phyloP scores from a whole-genome alignment of 2,329 filamentous ascomycete species.

The Trichoderma breve region DNA sequence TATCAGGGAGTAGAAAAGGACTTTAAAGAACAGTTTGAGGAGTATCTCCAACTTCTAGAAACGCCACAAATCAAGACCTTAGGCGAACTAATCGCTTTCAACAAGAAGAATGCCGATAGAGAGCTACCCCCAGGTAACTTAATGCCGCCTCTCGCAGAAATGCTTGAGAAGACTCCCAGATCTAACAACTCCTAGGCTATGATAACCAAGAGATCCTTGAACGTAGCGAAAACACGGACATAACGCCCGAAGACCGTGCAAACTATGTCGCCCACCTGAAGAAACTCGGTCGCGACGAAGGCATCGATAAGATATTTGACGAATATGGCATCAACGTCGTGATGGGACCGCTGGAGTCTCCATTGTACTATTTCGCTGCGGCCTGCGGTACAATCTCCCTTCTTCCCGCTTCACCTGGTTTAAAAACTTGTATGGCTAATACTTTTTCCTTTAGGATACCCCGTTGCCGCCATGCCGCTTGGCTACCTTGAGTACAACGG shows the following conservation, averaged over 20 bases:
- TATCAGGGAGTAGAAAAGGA: not conserved
- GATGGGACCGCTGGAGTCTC: slow-evolving; percentile 19
- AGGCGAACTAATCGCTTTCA: slow-evolving; percentile 21
- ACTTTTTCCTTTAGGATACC: slow-evolving; percentile 14
- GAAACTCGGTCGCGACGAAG: slow-evolving; percentile 14
- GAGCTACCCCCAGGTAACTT: slow-evolving; percentile 16
- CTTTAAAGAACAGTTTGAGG: slow-evolving; percentile 2
- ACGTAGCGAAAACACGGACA: not conserved
- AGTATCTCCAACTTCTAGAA: not conserved
- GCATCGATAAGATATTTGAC: slow-evolving; percentile 18
- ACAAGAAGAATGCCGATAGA: slow-evolving; percentile 19
- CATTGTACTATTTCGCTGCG: not conserved
- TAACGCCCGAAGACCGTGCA: not conserved
- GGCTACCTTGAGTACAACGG: slow-evolving; percentile 20
- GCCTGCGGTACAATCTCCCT: not conserved
- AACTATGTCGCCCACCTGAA: slow-evolving; percentile 6
- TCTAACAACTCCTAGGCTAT: not conserved
- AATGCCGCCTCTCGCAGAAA: not conserved
- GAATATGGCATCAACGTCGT: slow-evolving; percentile 22
- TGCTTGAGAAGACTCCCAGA: not conserved
- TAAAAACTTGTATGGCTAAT: too few relatives aligned
- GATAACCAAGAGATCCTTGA: not conserved
- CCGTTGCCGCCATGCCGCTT: slow-evolving; percentile 20
- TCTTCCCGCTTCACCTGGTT: not conserved
- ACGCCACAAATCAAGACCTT: not conserved